Evolutionary conservation across 2,329 filamentous ascomycete species (phyloP).

Genomic region (Talaromyces sp.): DNA sequence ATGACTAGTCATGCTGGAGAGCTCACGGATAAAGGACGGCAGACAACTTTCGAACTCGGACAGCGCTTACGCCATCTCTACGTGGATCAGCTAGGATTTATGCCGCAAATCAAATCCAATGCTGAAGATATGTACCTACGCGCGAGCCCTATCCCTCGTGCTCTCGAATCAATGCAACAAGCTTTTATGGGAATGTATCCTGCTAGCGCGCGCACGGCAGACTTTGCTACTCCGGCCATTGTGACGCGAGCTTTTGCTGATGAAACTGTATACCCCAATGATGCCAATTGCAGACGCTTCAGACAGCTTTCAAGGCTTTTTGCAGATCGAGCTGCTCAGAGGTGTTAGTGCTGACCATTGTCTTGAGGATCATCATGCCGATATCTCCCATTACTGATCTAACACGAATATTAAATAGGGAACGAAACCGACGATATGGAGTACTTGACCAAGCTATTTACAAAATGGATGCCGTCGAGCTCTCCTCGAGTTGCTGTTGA

Average conservation of each 20-base stretch:
- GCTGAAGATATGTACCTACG: slow-evolving; percentile 67
- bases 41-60: slow-evolving; percentile 68
- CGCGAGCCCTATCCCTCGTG: slow-evolving; percentile 69
- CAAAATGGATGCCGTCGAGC: slow-evolving; percentile 79
- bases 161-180: slow-evolving; percentile 74
- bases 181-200: slow-evolving; percentile 74
- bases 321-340: slow-evolving; percentile 65
- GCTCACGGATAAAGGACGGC: slow-evolving; percentile 70
- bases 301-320: slow-evolving; percentile 67
- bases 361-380: neutral
- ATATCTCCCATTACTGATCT: neutral
- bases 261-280: slow-evolving; percentile 79
- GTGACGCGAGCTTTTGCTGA: slow-evolving; percentile 62
- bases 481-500: slow-evolving; percentile 73
- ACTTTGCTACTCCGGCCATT: slow-evolving; percentile 63
- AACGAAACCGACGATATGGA: slow-evolving; percentile 76
- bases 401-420: slow-evolving; percentile 35
- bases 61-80: slow-evolving; percentile 67
- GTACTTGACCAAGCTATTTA: slow-evolving; percentile 72
- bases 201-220: slow-evolving; percentile 44
- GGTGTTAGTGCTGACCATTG: slow-evolving; percentile 47
- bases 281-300: slow-evolving; percentile 69
- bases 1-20: slow-evolving; percentile 53
- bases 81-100: slow-evolving; percentile 69
- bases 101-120: slow-evolving; percentile 58